phyloP scores from a whole-genome alignment of 2,329 filamentous ascomycete genomes.

The Canariomyces notabilis region DNA sequence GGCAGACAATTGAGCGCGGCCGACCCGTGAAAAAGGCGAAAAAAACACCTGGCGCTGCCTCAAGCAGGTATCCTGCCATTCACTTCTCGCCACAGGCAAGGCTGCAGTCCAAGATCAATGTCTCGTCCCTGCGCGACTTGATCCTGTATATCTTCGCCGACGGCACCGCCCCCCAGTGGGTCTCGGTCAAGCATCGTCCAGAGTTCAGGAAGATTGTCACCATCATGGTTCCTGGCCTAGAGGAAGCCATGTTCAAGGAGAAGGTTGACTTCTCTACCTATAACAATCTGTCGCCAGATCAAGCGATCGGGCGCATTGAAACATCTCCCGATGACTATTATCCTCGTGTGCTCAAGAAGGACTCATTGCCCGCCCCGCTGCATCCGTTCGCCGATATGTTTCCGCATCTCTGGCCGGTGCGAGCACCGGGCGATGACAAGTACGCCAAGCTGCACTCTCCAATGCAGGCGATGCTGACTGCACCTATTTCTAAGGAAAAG shows the following conservation, averaged over 20 bases:
- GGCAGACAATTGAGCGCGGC: constrained; percentile 48
- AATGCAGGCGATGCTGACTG: constrained; percentile 74
- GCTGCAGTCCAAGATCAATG: constrained; percentile 56
- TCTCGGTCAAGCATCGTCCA: constrained; percentile 56
- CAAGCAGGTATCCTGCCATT: constrained; percentile 55
- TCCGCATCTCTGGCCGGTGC: constrained; percentile 81
- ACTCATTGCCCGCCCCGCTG: constrained; percentile 49
- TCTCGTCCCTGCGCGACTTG: constrained; percentile 58
- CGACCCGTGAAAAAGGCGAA: constrained; percentile 54
- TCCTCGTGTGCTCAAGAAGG: constrained; percentile 47
- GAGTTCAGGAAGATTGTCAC: constrained; percentile 75
- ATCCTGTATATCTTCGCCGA: constrained; percentile 64
- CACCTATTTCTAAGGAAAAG: constrained; percentile 67
- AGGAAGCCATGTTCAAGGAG: constrained; percentile 81
- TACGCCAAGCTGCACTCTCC: constrained; percentile 80
- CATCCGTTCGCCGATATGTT: constrained; percentile 77
- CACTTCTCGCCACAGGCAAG: constrained; percentile 53
- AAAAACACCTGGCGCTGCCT: constrained; percentile 53
- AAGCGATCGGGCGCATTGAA: constrained; percentile 32
- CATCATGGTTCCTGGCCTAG: constrained; percentile 87
- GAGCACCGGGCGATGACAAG: constrained; percentile 79
- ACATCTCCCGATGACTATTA: constrained; percentile 56
- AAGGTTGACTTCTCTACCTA: constrained; percentile 46
- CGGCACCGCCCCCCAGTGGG: constrained; percentile 59
- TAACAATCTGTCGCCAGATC: constrained; percentile 31